A percentile compares a stretch with the other conserved stretches of the same genome.
phyloP scores from a whole-genome alignment of 495 filamentous ascomycete species.

The Neurospora sp. region DNA sequence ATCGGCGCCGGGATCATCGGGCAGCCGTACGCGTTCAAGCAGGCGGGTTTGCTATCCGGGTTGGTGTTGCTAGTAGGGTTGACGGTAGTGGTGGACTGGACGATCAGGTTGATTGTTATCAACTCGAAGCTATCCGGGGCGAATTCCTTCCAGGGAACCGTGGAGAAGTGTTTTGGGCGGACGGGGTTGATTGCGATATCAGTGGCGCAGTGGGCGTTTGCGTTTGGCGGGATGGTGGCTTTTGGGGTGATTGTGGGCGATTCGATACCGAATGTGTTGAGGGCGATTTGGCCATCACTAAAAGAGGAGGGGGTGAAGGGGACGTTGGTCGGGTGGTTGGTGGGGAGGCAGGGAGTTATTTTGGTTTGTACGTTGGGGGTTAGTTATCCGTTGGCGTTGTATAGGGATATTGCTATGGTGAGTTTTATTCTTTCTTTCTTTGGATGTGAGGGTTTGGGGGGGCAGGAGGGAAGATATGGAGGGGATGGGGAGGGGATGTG shows the following conservation, averaged over 20 bases:
- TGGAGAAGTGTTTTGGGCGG: constrained; percentile 87
- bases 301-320: constrained; percentile 63
- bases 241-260: constrained; percentile 97
- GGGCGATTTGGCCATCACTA: constrained; percentile 70
- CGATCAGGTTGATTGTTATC: constrained; percentile 88
- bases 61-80: constrained; percentile 65
- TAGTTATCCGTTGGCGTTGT: constrained; percentile 87
- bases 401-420: constrained; percentile 96
- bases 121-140: constrained; percentile 92
- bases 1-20: constrained; percentile 98
- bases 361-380: constrained; percentile 72
- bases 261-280: constrained; percentile 82
- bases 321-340: constrained; percentile 70
- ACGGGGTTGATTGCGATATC: constrained; percentile 75
- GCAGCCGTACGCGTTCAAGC: constrained; percentile 87
- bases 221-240: constrained; percentile 96
- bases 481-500: neutral
- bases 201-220: constrained; percentile 95
- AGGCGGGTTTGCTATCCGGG: constrained; percentile 77
- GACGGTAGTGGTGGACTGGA: constrained; percentile 89
- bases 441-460: no score
- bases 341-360: constrained; percentile 73
- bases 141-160: constrained; percentile 86
- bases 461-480: no score
- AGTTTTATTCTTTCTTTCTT: no score